These are phyloP conservation scores for Suillus sp. DNA, from an alignment of 768 basidiomycete genomes.

Conservation along the genomic window DNA sequence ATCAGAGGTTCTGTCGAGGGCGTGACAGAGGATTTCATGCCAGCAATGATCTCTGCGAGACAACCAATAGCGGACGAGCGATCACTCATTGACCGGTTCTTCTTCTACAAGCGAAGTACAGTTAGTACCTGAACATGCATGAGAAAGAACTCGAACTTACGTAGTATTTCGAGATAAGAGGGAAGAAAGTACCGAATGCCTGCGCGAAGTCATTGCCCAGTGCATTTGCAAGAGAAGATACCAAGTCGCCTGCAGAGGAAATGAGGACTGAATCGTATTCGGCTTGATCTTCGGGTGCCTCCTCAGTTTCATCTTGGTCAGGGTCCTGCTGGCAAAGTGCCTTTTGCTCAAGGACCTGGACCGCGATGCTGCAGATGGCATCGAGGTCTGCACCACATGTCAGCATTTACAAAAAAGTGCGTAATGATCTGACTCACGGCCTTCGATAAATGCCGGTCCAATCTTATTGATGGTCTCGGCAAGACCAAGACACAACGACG, in stretches of 20 bases:
- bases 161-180: constrained; percentile 89
- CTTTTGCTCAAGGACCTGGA: constrained; percentile 90
- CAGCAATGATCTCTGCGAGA: constrained; percentile 92
- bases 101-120: constrained; percentile 53
- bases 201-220: constrained; percentile 84
- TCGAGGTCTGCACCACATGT: constrained; percentile 58
- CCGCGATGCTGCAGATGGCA: constrained; percentile 74
- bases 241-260: constrained; percentile 92
- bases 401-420: constrained; percentile 11
- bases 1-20: constrained; percentile 80
- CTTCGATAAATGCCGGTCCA: constrained; percentile 84
- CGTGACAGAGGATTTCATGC: constrained; percentile 85
- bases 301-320: constrained; percentile 86
- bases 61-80: constrained; percentile 92
- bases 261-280: constrained; percentile 97
- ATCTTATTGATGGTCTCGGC: constrained; percentile 91
- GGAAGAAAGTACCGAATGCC: constrained; percentile 85
- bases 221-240: constrained; percentile 81
- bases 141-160: constrained; percentile 47
- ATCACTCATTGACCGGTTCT: constrained; percentile 85
- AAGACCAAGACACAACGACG: constrained; percentile 83
- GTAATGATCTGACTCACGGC: constrained; percentile 50
- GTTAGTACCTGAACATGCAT: not conserved
- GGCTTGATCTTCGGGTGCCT: constrained; percentile 85
- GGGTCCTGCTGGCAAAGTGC: constrained; percentile 96